phyloP scores from a whole-genome alignment of 768 basidiomycete genomes.

The Mycena floridula region DNA sequence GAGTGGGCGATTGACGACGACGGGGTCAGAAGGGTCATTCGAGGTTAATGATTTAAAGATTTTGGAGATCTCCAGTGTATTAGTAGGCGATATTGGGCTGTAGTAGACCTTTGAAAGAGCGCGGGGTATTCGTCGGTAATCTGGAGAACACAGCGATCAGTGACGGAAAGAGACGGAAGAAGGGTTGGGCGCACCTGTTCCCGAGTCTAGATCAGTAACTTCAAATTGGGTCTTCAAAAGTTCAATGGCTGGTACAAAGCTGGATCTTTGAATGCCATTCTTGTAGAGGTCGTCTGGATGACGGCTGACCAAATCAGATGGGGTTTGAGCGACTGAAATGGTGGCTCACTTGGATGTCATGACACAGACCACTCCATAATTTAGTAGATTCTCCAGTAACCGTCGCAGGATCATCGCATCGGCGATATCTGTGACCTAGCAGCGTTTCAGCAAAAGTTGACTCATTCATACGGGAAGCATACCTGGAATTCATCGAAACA shows the following conservation, averaged over 20 bases:
- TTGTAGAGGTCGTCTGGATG: slow-evolving; percentile 97
- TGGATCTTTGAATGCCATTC: slow-evolving; percentile 94
- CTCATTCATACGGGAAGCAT: too few relatives aligned
- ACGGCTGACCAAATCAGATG: slow-evolving; percentile 51
- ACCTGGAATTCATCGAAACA: slow-evolving; percentile 99
- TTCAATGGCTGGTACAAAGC: slow-evolving; percentile 93
- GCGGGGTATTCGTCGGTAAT: slow-evolving; percentile 91
- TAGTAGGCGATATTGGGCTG: slow-evolving; percentile 65
- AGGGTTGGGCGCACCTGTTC: slow-evolving; percentile 57
- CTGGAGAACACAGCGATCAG: slow-evolving; percentile 30
- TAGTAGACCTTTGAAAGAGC: slow-evolving; percentile 94
- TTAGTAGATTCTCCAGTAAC: slow-evolving; percentile 79
- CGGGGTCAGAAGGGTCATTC: slow-evolving; percentile 47
- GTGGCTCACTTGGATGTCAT: slow-evolving; percentile 93
- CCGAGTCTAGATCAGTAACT: slow-evolving; percentile 92
- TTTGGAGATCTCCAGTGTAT: slow-evolving; percentile 67
- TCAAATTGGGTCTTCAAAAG: slow-evolving; percentile 83
- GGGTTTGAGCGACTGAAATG: slow-evolving; percentile 4
- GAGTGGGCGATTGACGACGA: slow-evolving; percentile 57
- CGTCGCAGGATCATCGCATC: slow-evolving; percentile 97
- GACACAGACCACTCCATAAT: slow-evolving; percentile 87
- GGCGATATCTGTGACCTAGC: slow-evolving; percentile 90
- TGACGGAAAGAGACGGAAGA: background rate
- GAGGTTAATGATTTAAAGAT: slow-evolving; percentile 72
- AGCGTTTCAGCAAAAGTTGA: too few relatives aligned